A percentile compares a stretch with the other conserved stretches of the same genome.
Evolutionary conservation across 1,139 yeast genomes (phyloP).

Genomic region (Lodderomyces oxycetoniae): DNA sequence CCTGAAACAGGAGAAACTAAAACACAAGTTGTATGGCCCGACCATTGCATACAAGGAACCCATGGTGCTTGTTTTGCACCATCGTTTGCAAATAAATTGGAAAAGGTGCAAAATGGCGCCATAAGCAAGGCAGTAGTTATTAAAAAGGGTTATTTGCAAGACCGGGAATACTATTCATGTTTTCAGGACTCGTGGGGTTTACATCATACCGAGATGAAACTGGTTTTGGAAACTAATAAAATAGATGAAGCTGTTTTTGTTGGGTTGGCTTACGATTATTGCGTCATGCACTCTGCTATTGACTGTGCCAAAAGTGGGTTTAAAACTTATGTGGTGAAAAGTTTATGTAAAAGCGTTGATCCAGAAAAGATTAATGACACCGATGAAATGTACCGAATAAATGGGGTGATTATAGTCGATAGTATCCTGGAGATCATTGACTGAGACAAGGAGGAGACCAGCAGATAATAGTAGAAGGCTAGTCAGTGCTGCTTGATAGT

Average conservation of each 20-base stretch:
- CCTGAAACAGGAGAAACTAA: constrained; percentile 39
- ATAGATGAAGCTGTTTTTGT: constrained; percentile 66
- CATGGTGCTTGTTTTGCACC: constrained; percentile 62
- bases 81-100: constrained; percentile 28
- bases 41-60: constrained; percentile 75
- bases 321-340: constrained; percentile 54
- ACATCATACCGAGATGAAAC: constrained; percentile 63
- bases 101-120: constrained; percentile 17
- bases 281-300: constrained; percentile 72
- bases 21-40: constrained; percentile 75
- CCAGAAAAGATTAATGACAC: constrained; percentile 28
- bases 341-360: constrained; percentile 39
- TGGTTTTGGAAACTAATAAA: constrained; percentile 35
- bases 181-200: constrained; percentile 75
- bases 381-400: constrained; percentile 23
- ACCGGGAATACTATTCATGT: constrained; percentile 87
- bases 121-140: constrained; percentile 47
- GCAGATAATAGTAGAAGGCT: too few relatives aligned
- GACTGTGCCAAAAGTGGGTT: constrained; percentile 53
- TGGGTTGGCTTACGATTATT: constrained; percentile 83
- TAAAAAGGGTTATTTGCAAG: constrained; percentile 64
- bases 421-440: constrained; percentile 3
- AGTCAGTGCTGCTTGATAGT: too few relatives aligned
- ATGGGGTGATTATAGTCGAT: constrained; percentile 25
- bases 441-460: too few relatives aligned